phyloP scores from a whole-genome alignment of 208 protist genomes.

The Trypanosoma rangeli region DNA sequence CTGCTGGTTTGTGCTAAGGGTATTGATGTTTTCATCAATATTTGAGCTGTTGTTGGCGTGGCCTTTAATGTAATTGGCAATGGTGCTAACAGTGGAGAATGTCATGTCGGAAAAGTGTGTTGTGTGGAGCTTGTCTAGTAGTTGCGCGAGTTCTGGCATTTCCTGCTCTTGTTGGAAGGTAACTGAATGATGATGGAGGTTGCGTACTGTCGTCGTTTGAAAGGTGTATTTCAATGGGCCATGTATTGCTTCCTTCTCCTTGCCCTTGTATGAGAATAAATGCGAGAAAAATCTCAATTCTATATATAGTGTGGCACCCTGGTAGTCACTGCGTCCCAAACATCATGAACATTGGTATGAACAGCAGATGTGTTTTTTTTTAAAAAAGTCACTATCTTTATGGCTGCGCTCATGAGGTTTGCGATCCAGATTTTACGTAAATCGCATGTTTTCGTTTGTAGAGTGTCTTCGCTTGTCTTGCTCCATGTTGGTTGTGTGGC shows the following conservation, averaged over 20 bases:
- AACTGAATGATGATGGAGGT: neutral
- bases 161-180: neutral
- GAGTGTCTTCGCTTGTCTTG: no score
- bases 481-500: neutral
- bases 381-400: no score
- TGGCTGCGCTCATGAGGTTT: no score
- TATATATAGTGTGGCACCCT: no score
- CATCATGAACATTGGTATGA: no score
- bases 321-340: no score
- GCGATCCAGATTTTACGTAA: no score
- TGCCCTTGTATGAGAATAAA: neutral
- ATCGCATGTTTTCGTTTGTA: no score
- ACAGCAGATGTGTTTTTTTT: no score
- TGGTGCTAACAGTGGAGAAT: conserved; percentile 15
- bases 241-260: neutral
- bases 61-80: conserved; percentile 10
- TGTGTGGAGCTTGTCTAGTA: conserved; percentile 12
- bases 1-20: conserved; percentile 13
- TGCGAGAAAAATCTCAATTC: no score
- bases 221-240: neutral
- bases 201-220: neutral
- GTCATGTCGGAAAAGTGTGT: conserved; percentile 19
- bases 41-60: neutral
- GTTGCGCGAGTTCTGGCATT: conserved; percentile 14
- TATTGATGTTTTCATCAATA: conserved; percentile 18